A percentile compares a stretch with the other conserved stretches of the same genome.
Evolutionary conservation across 192 early-diverging fungal genomes (phyloP).

Genomic region (Coemansia sp.): DNA sequence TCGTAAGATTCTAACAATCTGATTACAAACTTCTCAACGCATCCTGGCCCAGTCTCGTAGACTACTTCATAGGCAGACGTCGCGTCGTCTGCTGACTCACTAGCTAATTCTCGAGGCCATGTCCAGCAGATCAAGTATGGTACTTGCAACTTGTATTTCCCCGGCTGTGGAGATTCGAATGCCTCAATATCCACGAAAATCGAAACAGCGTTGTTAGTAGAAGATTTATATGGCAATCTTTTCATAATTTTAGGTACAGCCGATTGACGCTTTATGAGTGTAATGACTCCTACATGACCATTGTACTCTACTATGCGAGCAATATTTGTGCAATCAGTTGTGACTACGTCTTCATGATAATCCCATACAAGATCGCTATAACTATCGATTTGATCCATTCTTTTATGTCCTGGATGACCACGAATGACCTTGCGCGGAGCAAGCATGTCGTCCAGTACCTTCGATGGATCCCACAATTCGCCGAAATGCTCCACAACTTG

Average conservation of each 20-base stretch:
- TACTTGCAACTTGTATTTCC: conserved; percentile 3
- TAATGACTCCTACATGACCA: not conserved
- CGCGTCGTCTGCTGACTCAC: too few relatives aligned
- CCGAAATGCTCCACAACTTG: not conserved
- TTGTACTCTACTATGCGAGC: not conserved
- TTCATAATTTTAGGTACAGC: not conserved
- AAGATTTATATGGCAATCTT: not conserved
- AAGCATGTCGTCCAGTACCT: not conserved
- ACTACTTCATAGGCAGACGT: not conserved
- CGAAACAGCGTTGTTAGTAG: not conserved
- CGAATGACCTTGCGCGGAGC: not conserved
- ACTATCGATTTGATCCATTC: not conserved
- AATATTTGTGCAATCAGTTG: conserved; percentile 4
- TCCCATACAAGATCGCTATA: conserved; percentile 5
- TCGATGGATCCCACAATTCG: not conserved
- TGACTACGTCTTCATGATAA: conserved; percentile 1
- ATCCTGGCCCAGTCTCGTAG: not conserved
- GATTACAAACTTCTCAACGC: conserved; percentile 4
- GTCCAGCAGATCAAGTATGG: conserved; percentile 2
- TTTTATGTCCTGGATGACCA: conserved; percentile 1
- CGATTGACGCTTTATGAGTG: not conserved
- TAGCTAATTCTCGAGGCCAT: not conserved
- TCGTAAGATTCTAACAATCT: not conserved
- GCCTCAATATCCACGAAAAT: conserved; percentile 6
- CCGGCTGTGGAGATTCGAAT: conserved; percentile 6